Evolutionary conservation across 805 yeast genomes (phyloP).

Genomic region (Metschnikowia vanudenii): DNA sequence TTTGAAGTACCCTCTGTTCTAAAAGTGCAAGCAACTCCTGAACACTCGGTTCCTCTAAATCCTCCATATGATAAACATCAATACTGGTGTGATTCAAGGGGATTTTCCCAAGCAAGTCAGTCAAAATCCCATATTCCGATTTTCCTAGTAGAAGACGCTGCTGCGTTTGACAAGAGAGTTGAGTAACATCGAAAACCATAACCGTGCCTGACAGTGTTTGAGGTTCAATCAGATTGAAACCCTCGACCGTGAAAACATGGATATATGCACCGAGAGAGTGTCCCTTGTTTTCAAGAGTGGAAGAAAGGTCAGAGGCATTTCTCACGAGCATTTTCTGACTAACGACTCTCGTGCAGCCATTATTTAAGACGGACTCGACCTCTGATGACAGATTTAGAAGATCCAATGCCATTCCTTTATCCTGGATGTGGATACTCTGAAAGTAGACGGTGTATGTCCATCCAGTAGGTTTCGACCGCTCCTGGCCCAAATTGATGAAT

Average conservation of each 20-base stretch:
- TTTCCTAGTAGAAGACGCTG: neutral
- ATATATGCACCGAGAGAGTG: neutral
- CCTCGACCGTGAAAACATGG: conserved; percentile 3
- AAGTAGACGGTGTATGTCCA: neutral
- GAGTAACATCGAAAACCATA: neutral
- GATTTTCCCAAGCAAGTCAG: neutral
- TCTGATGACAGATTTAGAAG: conserved; percentile 13
- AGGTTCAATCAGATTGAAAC: neutral
- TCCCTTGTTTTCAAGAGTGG: neutral
- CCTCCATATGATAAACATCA: conserved; percentile 8
- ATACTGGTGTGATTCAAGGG: conserved; percentile 1
- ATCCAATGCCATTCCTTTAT: neutral
- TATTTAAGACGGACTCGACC: neutral
- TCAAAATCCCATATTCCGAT: neutral
- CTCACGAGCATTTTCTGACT: conserved; percentile 16
- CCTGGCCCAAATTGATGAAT: conserved; percentile 1
- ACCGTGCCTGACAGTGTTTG: neutral
- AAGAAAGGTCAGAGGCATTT: neutral
- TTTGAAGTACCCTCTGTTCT: neutral
- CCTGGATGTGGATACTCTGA: conserved; percentile 1
- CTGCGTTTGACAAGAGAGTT: neutral
- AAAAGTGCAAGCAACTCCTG: conserved; percentile 3
- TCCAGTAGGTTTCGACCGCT: neutral
- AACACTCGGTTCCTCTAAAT: neutral
- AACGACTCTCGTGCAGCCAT: neutral